phyloP scores from a whole-genome alignment of 2,329 filamentous ascomycete genomes.

The Paraphaeosphaeria minitans region DNA sequence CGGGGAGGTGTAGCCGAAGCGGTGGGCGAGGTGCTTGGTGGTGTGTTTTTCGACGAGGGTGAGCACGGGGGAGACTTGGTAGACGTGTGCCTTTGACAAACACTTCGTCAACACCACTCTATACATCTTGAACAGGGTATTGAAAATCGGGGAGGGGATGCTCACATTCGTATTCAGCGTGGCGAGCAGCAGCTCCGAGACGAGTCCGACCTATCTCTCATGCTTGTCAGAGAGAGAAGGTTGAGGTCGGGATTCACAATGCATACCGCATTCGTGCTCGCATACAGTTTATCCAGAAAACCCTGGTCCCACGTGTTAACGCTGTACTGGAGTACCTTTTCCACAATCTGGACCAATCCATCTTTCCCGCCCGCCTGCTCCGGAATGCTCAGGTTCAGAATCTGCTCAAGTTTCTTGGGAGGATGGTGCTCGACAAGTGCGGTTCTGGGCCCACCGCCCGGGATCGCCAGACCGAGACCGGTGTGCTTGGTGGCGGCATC shows the following conservation, averaged over 20 bases:
- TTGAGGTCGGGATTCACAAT: not conserved
- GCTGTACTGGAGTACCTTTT: slow-evolving; percentile 77
- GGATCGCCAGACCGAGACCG: slow-evolving; percentile 64
- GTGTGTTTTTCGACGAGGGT: slow-evolving; percentile 88
- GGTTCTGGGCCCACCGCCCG: slow-evolving; percentile 61
- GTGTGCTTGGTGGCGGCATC: slow-evolving; percentile 60
- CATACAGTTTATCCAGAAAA: slow-evolving; percentile 93
- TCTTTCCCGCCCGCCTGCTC: slow-evolving; percentile 48
- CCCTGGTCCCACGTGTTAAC: slow-evolving; percentile 99
- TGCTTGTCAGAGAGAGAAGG: not conserved
- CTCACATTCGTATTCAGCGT: slow-evolving; percentile 85
- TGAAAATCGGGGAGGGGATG: slow-evolving; percentile 18
- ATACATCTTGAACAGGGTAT: too few species aligned
- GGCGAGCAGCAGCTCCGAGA: slow-evolving; percentile 82
- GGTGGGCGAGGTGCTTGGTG: slow-evolving; percentile 69
- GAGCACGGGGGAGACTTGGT: slow-evolving; percentile 87
- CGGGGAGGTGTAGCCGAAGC: slow-evolving; percentile 62
- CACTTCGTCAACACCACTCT: too few species aligned
- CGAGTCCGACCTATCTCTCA: slow-evolving; percentile 69
- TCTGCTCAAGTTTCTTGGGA: slow-evolving; percentile 48
- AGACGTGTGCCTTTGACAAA: slow-evolving; percentile 73
- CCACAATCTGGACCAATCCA: slow-evolving; percentile 57
- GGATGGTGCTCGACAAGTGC: slow-evolving; percentile 52
- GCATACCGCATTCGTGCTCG: slow-evolving; percentile 79
- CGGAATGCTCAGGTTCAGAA: slow-evolving; percentile 48